A percentile compares a stretch with the other conserved stretches of the same genome.
These are phyloP conservation scores for Porodaedalea pini DNA, from an alignment of 1,284 basidiomycete genomes.

Conservation along the genomic window DNA sequence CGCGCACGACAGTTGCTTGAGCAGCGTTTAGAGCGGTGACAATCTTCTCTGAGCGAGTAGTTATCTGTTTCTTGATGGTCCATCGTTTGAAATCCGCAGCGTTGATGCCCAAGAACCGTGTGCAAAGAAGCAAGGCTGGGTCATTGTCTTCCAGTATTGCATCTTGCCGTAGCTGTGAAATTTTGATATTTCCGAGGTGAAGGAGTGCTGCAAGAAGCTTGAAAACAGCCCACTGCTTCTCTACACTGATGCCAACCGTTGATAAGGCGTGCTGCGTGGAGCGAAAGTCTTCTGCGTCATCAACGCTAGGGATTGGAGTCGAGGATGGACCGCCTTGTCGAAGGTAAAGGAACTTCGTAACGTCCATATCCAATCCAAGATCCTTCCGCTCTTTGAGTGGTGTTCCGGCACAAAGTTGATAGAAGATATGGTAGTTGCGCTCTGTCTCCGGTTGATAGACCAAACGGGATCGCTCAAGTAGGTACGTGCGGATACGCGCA, in stretches of 20 bases:
- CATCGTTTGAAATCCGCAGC: slow-evolving; percentile 97
- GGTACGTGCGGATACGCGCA: slow-evolving; percentile 95
- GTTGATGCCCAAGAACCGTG: slow-evolving; percentile 87
- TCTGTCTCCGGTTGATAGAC: slow-evolving; percentile 97
- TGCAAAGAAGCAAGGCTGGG: slow-evolving; percentile 75
- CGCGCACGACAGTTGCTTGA: slow-evolving; percentile 93
- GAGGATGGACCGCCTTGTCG: slow-evolving; percentile 89
- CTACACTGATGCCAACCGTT: slow-evolving; percentile 95
- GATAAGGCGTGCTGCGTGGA: slow-evolving; percentile 92
- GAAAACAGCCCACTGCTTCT: slow-evolving; percentile 98
- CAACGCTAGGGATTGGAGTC: slow-evolving; percentile 86
- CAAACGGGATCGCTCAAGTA: slow-evolving; percentile 94
- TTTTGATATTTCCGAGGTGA: slow-evolving; percentile 95
- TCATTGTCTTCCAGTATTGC: slow-evolving; percentile 86
- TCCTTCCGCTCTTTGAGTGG: slow-evolving; percentile 95
- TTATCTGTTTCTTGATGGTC: slow-evolving; percentile 97
- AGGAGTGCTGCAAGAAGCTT: slow-evolving; percentile 89
- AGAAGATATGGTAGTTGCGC: slow-evolving; percentile 99
- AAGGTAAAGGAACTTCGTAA: slow-evolving; percentile 88
- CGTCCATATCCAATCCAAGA: slow-evolving; percentile 82
- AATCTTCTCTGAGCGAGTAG: slow-evolving; percentile 94
- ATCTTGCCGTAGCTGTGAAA: slow-evolving; percentile 80
- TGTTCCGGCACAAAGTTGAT: slow-evolving; percentile 97
- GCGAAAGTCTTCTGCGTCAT: slow-evolving; percentile 94
- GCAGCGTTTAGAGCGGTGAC: slow-evolving; percentile 81